Evolutionary conservation across 1,284 basidiomycete genomes (phyloP).

Genomic region (Ganoderma multipileum): DNA sequence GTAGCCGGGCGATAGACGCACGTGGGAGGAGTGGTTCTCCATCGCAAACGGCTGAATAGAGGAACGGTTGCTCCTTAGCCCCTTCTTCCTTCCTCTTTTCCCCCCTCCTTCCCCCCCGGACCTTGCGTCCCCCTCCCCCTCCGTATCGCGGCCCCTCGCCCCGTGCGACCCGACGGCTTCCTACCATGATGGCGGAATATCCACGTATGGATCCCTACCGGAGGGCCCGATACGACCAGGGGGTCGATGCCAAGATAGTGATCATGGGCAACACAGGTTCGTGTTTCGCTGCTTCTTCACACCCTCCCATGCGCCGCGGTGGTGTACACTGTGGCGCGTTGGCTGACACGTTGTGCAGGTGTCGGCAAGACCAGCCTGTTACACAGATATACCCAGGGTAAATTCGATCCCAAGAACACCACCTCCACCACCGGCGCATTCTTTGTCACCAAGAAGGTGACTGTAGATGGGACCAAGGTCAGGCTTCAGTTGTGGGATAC

Average conservation of each 20-base stretch:
- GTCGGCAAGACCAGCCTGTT: conserved; percentile 97
- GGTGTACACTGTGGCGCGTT: neutral
- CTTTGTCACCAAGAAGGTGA: conserved; percentile 94
- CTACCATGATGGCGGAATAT: conserved; percentile 43
- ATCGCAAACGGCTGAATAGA: conserved; percentile 33
- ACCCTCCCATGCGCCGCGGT: conserved; percentile 1
- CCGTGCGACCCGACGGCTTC: conserved; percentile 32
- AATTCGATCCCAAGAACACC: conserved; percentile 85
- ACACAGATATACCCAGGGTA: conserved; percentile 91
- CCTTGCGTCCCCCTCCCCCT: conserved; percentile 29
- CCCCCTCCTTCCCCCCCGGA: conserved; percentile 18
- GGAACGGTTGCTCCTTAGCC: conserved; percentile 32
- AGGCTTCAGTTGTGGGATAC: conserved; percentile 93
- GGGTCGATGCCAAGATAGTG: conserved; percentile 96
- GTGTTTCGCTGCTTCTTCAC: conserved; percentile 26
- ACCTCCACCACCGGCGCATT: conserved; percentile 95
- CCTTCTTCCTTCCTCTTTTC: conserved; percentile 22
- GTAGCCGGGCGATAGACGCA: conserved; percentile 28
- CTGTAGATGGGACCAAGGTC: conserved; percentile 88
- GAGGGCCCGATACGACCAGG: conserved; percentile 73
- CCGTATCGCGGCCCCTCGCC: conserved; percentile 26
- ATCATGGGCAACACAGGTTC: conserved; percentile 94
- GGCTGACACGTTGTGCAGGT: conserved; percentile 50
- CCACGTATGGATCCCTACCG: conserved; percentile 66
- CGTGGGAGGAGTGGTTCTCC: conserved; percentile 34